Conservation (phyloP, 177 flowering plant genomes). For the Vitis hybrid region DNA sequence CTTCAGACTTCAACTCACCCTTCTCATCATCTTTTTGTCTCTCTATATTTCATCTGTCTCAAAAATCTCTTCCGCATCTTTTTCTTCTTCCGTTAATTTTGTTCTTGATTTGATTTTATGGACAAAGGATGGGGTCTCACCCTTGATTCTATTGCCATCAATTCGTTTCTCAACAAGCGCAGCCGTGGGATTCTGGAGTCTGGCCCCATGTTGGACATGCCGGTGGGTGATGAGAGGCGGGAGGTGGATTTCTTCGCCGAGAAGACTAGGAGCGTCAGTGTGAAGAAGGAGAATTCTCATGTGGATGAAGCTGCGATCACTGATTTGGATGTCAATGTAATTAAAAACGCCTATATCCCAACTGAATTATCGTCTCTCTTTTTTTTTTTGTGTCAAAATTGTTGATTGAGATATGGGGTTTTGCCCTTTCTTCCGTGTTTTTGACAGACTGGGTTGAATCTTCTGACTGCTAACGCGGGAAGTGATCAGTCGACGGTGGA, state of each 20-base stretch:
- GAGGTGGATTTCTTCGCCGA: constrained; percentile 75
- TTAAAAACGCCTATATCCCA: not conserved
- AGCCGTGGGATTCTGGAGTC: not conserved
- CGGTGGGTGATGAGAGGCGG: constrained; percentile 15
- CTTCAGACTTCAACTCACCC: constrained; percentile 35
- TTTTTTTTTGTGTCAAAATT: not conserved
- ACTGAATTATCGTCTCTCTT: not conserved
- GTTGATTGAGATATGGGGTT: not conserved
- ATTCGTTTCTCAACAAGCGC: constrained; percentile 16
- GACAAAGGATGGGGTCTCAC: constrained; percentile 64
- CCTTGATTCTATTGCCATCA: constrained; percentile 35
- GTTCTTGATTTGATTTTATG: constrained; percentile 29
- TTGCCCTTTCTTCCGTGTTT: not conserved
- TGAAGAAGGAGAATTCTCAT: constrained; percentile 54
- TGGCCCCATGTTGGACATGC: not conserved
- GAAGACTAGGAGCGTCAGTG: constrained; percentile 19
- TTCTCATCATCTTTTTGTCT: constrained; percentile 5
- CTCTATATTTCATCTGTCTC: constrained; percentile 5
- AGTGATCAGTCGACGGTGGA: constrained; percentile 60
- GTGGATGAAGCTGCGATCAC: constrained; percentile 14
- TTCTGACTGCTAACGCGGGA: constrained; percentile 49
- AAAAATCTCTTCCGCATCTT: not conserved
- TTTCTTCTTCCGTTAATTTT: not conserved
- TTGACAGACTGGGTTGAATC: constrained; percentile 56
- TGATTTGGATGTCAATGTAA: constrained; percentile 58